Base-by-base conservation (phyloP, 176 grass and related monocot genomes). In the Rhynchospora breviuscula region DNA sequence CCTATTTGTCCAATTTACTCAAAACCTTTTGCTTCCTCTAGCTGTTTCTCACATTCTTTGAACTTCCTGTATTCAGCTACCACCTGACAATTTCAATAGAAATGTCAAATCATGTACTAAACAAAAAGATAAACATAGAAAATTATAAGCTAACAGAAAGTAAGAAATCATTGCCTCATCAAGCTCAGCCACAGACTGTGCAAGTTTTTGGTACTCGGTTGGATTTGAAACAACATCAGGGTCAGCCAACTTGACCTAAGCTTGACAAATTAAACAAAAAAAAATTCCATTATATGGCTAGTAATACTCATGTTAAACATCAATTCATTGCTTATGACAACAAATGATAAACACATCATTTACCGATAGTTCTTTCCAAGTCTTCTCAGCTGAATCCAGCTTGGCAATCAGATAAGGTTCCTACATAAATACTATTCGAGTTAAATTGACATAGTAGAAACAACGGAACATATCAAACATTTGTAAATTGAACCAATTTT, bases 361-460 rank as follows among this genome's bases (percentile, higher is more conserved):
- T 98, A 98, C 95, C 88, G 90, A 94, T 82, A 93, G 88, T 82
- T 98, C 95, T 88, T 90, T 94, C 95, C 90, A 93, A 52, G 87
- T 93, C 81, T 85, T 94, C 84, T 94, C 95, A 29, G 95, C 89
- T 82, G 92, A 93, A 82, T 94, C 92, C 86, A 98, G 35, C 86
- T 94, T 98, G 25, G 90, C 79, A 79, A 98, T 87, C 40, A 98
- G 83, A 87, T 91, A 94, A 15, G 95, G 95, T 82, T 98, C 92
- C 95, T 98, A 63, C 74, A 74, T 45, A 83, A 83, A 81, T 29
- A 69, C 11, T 40, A 35, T 44, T 18, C 8, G 47, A 74, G 45
- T 74, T 15, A 48, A 61, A 75, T 25, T 75, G 40, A 67, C 26
- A 17, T 67, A 67, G 1, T 67, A 67, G 1, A 2, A 51, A 75